Evolutionary conservation across 306 rosid genomes (phyloP).

Genomic region (Cicer cuneatum): DNA sequence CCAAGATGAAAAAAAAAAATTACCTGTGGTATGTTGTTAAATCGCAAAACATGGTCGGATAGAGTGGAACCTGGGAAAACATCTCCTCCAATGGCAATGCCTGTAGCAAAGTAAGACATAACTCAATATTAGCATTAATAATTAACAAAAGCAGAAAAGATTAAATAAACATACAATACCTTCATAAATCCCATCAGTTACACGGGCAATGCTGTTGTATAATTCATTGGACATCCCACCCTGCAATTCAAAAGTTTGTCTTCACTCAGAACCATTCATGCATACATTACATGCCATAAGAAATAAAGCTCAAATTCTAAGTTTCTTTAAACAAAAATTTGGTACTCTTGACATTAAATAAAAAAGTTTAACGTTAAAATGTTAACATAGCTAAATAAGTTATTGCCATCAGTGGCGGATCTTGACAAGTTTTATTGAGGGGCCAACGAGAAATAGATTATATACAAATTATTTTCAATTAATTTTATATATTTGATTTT

Average conservation of each 20-base stretch:
- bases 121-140: slow-evolving; percentile 31
- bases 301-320: slow-evolving; percentile 28
- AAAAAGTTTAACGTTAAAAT: slow-evolving; percentile 29
- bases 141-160: slow-evolving; percentile 3
- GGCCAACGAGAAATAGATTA: too few relatives aligned
- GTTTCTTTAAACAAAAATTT: slow-evolving; percentile 23
- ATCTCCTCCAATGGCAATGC: slow-evolving; percentile 99
- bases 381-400: slow-evolving; percentile 17
- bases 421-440: too few relatives aligned
- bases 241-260: slow-evolving; percentile 56
- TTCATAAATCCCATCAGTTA: slow-evolving; percentile 95
- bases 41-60: slow-evolving; percentile 96
- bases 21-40: slow-evolving; percentile 98
- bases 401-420: too few relatives aligned
- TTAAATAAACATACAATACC: slow-evolving; percentile 58
- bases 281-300: slow-evolving; percentile 20
- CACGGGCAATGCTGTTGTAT: slow-evolving; percentile 91
- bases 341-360: slow-evolving; percentile 6
- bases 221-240: slow-evolving; percentile 99
- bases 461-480: too few relatives aligned
- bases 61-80: slow-evolving; percentile 99
- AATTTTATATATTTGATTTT: too few relatives aligned
- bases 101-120: slow-evolving; percentile 55
- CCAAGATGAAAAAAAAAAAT: slow-evolving; percentile 36
- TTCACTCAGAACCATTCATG: slow-evolving; percentile 38